Base-by-base conservation (phyloP, 73 alveolate genomes). In the Uronychia setigera region DNA sequence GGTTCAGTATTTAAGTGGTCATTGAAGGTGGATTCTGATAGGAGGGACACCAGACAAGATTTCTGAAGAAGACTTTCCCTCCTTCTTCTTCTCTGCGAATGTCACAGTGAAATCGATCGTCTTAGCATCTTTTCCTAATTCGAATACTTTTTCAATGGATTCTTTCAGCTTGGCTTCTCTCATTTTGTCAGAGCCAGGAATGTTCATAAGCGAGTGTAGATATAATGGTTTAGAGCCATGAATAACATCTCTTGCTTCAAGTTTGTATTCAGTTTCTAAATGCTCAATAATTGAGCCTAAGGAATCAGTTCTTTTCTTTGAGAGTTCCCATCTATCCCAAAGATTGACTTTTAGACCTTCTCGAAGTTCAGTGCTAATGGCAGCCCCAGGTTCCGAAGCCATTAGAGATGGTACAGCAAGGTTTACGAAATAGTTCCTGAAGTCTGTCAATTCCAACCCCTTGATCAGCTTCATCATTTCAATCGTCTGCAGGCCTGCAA, bases 401-500 rank as follows among this genome's bases (percentile, higher is more conserved):
- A 91, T 93, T 77, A 95, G 80, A 58, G 93, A 93, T 31, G 98
- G 98, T 57, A 95, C 96, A 35, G 98, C 98, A 26, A 95, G 84
- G 81, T 95, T 95, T 92, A 96, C 79, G 84, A 91, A 94, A 26
- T 94, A 84, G 89, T 96, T 96, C 81, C 97, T 88, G 83, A 86
- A 87, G 33, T 88, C 96, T 74, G 85, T 96, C 29, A 91, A 82
- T 76, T 84, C 86, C 9, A 89, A 77, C 46, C 87, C 87, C 84
- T 93, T 95, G 1, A 94, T 88, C 29, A 93, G 83, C 91, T 97
- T 96, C 26, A 97, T 94, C 86, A 97, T 79, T 88, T 97, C 99
- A 0, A 97, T 78, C 5, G 99, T 86, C 79, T 97, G 94, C 32
- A 97, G 83, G 27, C 98, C 99, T 27, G 99, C 99, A n/a, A 97